Evolutionary conservation across 1,284 basidiomycete species (phyloP), one percentile per base, ranked within the genome.

Genomic region (Irpex sp.): DNA sequence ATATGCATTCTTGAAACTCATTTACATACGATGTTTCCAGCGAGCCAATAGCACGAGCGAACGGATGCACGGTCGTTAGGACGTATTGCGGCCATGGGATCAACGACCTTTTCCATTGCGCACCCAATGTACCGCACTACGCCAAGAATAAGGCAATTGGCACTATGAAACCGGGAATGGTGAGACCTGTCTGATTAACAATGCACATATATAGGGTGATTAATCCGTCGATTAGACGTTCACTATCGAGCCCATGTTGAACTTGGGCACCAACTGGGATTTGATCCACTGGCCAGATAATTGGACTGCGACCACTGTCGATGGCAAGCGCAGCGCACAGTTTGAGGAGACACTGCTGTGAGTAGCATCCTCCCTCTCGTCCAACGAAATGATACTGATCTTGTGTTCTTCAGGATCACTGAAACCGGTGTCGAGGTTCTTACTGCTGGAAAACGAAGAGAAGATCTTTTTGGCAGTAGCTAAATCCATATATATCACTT

Each of bases 321-420:
- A 98, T 76, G 96, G 95, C 35, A 90, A 91, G 73, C 82, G 84
- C 65, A 95, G 92, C 67, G 96, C 96, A 4, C 96, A 98, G 71
- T 98, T 97, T 71, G 96, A 98, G 75, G 96, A 98, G 70, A 97
- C 95, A 0, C 78, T 93, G 49, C 75, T 98, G 90, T 95, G 70
- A 71, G 92, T 59, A 4, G 2, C 35, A 36, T 51, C 43, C 64
- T 50, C 8, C 39, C 17, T 53, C 9, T 57, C 9, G 57, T 31
- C 39, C 26, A 26, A 26, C 26, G 26, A 26, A 26, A 4, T 26
- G 26, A 26, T 4, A 26, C 26, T 26, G 26, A 26, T 53, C 39
- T 58, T 65, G 60, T 68, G 70, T 59, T 65, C 61, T 66, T 31
- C 71, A 96, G 94, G 62, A 91, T 98, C 71, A 98, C 96, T 17